Conservation (phyloP, 345 rosid genomes). For the Geranium rotundifolium region DNA sequence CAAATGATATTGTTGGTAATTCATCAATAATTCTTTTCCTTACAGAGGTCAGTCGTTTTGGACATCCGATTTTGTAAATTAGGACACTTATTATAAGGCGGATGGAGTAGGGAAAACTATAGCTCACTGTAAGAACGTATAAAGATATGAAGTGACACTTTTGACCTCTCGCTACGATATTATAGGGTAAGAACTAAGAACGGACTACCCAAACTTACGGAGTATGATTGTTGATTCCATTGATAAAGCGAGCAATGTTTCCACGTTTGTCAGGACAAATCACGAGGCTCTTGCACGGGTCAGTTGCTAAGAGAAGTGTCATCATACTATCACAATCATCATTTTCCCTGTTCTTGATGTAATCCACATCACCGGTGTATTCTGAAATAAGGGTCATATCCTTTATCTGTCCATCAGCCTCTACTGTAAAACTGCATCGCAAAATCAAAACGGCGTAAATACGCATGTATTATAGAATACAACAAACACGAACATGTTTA, state of each 20-base stretch:
- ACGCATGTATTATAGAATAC: too few species aligned
- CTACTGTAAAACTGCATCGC: slow-evolving; percentile 66
- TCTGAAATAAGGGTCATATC: slow-evolving; percentile 79
- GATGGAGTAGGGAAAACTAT: too few species aligned
- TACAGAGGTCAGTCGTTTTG: too few species aligned
- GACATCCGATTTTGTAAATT: too few species aligned
- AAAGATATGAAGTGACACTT: too few species aligned
- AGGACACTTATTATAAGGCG: too few species aligned
- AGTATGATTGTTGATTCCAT: slow-evolving; percentile 79
- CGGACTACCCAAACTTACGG: slow-evolving; percentile 34
- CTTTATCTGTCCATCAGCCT: slow-evolving; percentile 71
- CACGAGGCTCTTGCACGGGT: slow-evolving; percentile 58
- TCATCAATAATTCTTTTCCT: too few species aligned
- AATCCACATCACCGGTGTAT: slow-evolving; percentile 91
- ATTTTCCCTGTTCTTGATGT: slow-evolving; percentile 53
- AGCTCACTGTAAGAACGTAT: too few species aligned
- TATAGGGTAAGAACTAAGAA: too few species aligned
- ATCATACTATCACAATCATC: slow-evolving; percentile 89
- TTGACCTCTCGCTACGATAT: too few species aligned
- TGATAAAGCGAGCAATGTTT: slow-evolving; percentile 82
- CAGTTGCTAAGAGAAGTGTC: slow-evolving; percentile 68
- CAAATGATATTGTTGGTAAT: too few species aligned
- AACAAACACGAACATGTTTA: too few species aligned
- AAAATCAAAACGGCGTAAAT: slow-evolving; percentile 2
- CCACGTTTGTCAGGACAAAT: slow-evolving; percentile 86